A percentile compares a stretch with the other conserved stretches of the same genome.
Conservation (phyloP, 2,329 filamentous ascomycete genomes). For the Cordyceps farinosa region DNA sequence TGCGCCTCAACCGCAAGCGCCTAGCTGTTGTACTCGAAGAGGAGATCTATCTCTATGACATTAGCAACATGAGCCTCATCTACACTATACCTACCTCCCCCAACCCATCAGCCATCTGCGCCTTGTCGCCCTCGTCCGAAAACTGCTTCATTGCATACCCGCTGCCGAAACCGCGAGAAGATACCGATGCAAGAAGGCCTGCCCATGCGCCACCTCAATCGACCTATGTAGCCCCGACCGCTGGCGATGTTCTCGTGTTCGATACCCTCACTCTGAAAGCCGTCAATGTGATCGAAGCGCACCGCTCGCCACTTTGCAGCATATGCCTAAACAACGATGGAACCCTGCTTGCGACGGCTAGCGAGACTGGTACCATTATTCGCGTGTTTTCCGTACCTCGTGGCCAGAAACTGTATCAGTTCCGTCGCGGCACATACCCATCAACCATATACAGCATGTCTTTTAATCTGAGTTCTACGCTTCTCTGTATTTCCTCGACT, state of each 20-base stretch:
- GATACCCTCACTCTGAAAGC: slow-evolving; percentile 86
- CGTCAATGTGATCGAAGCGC: slow-evolving; percentile 92
- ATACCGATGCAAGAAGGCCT: slow-evolving; percentile 56
- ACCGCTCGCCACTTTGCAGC: slow-evolving; percentile 84
- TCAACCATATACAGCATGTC: slow-evolving; percentile 98
- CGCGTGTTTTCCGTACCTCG: slow-evolving; percentile 89
- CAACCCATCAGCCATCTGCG: slow-evolving; percentile 87
- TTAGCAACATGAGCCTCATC: slow-evolving; percentile 94
- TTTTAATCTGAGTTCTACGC: slow-evolving; percentile 89
- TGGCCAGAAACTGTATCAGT: slow-evolving; percentile 92
- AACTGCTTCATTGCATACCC: slow-evolving; percentile 96
- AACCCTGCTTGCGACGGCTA: slow-evolving; percentile 86
- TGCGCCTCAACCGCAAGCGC: slow-evolving; percentile 90
- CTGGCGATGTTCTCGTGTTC: slow-evolving; percentile 88
- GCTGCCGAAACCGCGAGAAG: slow-evolving; percentile 68
- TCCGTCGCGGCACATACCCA: slow-evolving; percentile 90
- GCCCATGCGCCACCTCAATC: slow-evolving; percentile 80
- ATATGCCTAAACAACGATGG: slow-evolving; percentile 92
- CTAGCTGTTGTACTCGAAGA: slow-evolving; percentile 92
- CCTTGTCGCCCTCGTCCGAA: slow-evolving; percentile 88
- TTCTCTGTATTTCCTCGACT: slow-evolving; percentile 92
- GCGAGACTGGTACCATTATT: slow-evolving; percentile 96
- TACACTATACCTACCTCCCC: slow-evolving; percentile 92
- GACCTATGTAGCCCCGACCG: slow-evolving; percentile 76
- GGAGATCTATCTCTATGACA: slow-evolving; percentile 97